Base-by-base conservation (phyloP, 305 asterid genomes). In the Solanum hybrid region DNA sequence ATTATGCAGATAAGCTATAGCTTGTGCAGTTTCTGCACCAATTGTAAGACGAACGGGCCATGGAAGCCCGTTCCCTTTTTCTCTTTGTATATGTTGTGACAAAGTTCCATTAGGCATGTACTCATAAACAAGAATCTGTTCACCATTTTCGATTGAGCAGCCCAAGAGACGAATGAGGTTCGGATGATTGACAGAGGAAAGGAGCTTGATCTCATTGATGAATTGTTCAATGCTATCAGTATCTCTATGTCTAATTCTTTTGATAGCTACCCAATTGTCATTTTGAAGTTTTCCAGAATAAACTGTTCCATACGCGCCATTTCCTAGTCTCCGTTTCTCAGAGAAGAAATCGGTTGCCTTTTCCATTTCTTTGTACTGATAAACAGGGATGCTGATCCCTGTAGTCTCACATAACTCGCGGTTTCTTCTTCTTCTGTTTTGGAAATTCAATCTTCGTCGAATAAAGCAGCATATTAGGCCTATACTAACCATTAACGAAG, bases 31-130 rank as follows among this genome's bases (percentile, higher is more conserved):
- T 81, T 95, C 96, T 1, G 94, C 85, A 1, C 95, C 98, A 12
- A 95, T 93, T 3, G 94, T 85, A 12, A 95, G 94, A 10, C 98
- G 94, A 69, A 94, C 88, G 0, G 94, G 91, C 98, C 98, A 95
- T 4, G 95, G 86, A 0, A 95, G 92, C 1, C 92, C 94, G 17
- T 27, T 27, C 20, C 94, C 93, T 26, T 88, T 93, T 29, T 92
- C 92, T 81, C 91, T 71, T 22, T 92, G 98, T 16, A 95, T 90
- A 89, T 95, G 98, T 87, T 95, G 95, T 9, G 92, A 91, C 27
- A 95, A 81, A 1, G 98, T 95, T 29, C 98, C 98, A 29, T 94
- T 94, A 8, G 97, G 94, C 98, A 95, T 95, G 93, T 89, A 95
- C 56, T 95, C 98, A 40, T 95, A 95, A 4, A 95, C 94, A 3